A percentile compares a stretch with the other conserved stretches of the same genome.
phyloP scores from a whole-genome alignment of 352 stramenopile species.

The Discostella stelligera region DNA sequence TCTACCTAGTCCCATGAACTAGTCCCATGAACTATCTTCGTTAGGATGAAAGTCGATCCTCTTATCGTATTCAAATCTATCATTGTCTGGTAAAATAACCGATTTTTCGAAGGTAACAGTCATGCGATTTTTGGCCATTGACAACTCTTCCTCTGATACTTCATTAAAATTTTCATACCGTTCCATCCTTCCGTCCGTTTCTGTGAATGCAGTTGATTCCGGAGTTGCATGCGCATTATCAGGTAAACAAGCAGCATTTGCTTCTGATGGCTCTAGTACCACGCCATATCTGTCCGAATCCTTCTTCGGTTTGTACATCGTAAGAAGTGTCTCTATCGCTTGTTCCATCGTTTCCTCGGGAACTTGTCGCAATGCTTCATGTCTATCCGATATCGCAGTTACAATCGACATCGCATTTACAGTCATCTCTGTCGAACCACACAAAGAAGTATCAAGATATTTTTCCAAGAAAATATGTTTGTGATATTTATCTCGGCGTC shows the following conservation, averaged over 20 bases:
- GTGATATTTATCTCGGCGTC: conserved; percentile 19
- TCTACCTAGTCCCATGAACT: conserved; percentile 41
- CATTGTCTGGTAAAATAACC: conserved; percentile 30
- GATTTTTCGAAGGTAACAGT: conserved; percentile 27
- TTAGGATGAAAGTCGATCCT: conserved; percentile 37
- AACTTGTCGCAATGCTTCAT: conserved; percentile 29
- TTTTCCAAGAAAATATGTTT: conserved; percentile 23
- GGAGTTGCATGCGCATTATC: neutral
- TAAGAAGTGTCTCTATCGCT: conserved; percentile 19
- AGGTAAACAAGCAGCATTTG: neutral
- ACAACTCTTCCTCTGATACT: conserved; percentile 30
- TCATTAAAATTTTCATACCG: conserved; percentile 34
- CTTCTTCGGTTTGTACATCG: neutral
- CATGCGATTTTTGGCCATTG: conserved; percentile 36
- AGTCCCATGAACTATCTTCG: conserved; percentile 47
- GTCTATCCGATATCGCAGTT: neutral
- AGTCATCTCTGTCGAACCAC: neutral
- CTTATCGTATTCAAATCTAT: conserved; percentile 44
- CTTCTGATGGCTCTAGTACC: too few relatives aligned
- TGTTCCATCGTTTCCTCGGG: conserved; percentile 16
- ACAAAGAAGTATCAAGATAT: conserved; percentile 1
- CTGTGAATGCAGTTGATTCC: neutral
- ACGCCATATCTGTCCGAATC: neutral
- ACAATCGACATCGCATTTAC: neutral
- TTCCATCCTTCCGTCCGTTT: conserved; percentile 1